phyloP scores from a whole-genome alignment of 31 red algal genomes.

The Asparagopsis taxiformis region DNA sequence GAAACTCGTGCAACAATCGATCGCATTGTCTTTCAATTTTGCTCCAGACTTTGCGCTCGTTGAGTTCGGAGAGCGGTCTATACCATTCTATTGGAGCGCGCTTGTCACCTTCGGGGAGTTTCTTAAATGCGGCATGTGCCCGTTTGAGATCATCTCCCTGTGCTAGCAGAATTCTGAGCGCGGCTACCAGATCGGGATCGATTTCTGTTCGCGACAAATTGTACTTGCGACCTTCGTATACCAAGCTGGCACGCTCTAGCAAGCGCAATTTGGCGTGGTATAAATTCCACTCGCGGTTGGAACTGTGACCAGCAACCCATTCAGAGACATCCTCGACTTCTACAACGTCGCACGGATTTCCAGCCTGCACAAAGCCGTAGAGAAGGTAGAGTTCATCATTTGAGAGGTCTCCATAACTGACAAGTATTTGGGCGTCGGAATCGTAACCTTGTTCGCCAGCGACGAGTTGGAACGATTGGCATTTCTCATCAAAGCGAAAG shows the following conservation, averaged over 20 bases:
- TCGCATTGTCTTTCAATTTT: not conserved
- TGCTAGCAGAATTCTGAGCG: slow-evolving; percentile 7
- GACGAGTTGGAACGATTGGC: slow-evolving; percentile 13
- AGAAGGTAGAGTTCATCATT: slow-evolving; percentile 35
- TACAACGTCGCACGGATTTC: slow-evolving; percentile 46
- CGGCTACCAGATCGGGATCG: slow-evolving; percentile 6
- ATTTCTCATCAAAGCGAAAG: slow-evolving; percentile 15
- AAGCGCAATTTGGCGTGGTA: slow-evolving; percentile 11
- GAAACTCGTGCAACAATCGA: slow-evolving; percentile 4
- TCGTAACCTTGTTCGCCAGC: not conserved
- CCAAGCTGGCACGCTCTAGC: not conserved
- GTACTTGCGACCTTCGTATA: slow-evolving; percentile 9
- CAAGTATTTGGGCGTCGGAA: slow-evolving; percentile 22
- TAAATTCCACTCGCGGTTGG: slow-evolving; percentile 8
- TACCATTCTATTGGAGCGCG: not conserved
- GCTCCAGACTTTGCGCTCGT: slow-evolving; percentile 3
- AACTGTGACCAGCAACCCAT: slow-evolving; percentile 9
- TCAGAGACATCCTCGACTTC: slow-evolving; percentile 17
- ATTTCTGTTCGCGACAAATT: not conserved
- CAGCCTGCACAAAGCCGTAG: slow-evolving; percentile 51
- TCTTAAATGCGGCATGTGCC: not conserved
- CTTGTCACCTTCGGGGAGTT: not conserved
- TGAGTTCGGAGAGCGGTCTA: not conserved
- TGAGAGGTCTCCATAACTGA: slow-evolving; percentile 28
- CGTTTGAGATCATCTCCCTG: not conserved